A percentile compares a stretch with the other conserved stretches of the same genome.
These are phyloP conservation scores for Kitagawia praeruptora DNA, from an alignment of 129 eudicot genomes.

Conservation along the genomic window DNA sequence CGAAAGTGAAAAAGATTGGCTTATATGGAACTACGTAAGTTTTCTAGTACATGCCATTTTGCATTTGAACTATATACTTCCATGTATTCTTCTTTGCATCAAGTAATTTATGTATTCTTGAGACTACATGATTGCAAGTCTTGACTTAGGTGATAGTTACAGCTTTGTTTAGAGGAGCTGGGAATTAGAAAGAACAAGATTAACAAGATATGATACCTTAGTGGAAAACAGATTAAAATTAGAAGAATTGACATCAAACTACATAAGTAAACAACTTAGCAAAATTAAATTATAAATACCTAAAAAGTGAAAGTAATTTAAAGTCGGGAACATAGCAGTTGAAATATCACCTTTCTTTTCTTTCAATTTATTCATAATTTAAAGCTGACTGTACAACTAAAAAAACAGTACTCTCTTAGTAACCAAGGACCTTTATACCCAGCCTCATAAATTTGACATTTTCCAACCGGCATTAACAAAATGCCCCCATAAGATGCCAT, in stretches of 20 bases:
- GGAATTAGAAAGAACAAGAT: neutral
- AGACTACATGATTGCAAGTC: neutral
- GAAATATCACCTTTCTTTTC: neutral
- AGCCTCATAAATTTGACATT: neutral
- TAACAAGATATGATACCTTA: neutral
- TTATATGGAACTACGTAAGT: slow-evolving; percentile 92
- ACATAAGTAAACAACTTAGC: neutral
- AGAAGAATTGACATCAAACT: neutral
- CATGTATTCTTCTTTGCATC: neutral
- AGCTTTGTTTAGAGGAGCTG: neutral
- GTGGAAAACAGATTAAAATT: neutral
- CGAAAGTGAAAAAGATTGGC: slow-evolving; percentile 79
- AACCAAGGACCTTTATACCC: neutral
- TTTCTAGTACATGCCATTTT: slow-evolving; percentile 2
- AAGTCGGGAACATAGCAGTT: neutral
- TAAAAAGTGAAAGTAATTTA: neutral
- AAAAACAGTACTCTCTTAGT: neutral
- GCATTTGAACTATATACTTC: neutral
- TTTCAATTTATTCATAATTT: neutral
- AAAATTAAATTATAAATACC: neutral
- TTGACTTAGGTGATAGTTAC: neutral
- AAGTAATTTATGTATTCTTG: neutral
- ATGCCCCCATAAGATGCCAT: neutral
- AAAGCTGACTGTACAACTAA: neutral
- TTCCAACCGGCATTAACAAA: neutral